Conservation (phyloP, 2,329 filamentous ascomycete species). For the Colletotrichum ledebouriae region DNA sequence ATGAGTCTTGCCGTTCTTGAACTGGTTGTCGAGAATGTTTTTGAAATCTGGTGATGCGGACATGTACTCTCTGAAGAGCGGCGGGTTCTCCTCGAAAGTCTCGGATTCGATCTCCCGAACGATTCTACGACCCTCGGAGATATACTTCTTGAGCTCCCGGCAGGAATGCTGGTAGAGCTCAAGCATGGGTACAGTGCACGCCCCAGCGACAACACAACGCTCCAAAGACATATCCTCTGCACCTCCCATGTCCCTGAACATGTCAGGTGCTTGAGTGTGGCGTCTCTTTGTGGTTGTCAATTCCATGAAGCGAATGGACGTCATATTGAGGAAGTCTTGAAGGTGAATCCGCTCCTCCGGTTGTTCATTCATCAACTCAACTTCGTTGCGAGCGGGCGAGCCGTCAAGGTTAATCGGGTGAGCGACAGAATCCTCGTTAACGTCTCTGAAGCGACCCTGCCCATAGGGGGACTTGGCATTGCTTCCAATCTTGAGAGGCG, state of each 20-base stretch:
- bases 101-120: conserved; percentile 92
- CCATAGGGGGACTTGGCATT: conserved; percentile 68
- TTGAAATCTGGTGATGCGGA: conserved; percentile 87
- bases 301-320: conserved; percentile 98
- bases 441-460: conserved; percentile 68
- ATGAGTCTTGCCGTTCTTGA: conserved; percentile 97
- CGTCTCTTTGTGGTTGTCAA: conserved; percentile 95
- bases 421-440: conserved; percentile 60
- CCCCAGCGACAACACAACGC: conserved; percentile 86
- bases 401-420: conserved; percentile 61
- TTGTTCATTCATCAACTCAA: conserved; percentile 62
- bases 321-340: conserved; percentile 94
- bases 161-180: conserved; percentile 97
- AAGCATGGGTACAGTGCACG: conserved; percentile 92
- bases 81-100: conserved; percentile 90
- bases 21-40: conserved; percentile 92
- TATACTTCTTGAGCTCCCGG: conserved; percentile 96
- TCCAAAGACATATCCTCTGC: conserved; percentile 74
- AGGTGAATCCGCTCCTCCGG: conserved; percentile 79
- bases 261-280: conserved; percentile 78
- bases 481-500: conserved; percentile 60
- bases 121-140: conserved; percentile 90
- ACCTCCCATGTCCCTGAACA: conserved; percentile 58
- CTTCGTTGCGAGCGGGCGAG: conserved; percentile 55
- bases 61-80: conserved; percentile 92